Evolutionary conservation across 352 stramenopile genomes (phyloP).

Genomic region (Peronosclerospora sorghi): DNA sequence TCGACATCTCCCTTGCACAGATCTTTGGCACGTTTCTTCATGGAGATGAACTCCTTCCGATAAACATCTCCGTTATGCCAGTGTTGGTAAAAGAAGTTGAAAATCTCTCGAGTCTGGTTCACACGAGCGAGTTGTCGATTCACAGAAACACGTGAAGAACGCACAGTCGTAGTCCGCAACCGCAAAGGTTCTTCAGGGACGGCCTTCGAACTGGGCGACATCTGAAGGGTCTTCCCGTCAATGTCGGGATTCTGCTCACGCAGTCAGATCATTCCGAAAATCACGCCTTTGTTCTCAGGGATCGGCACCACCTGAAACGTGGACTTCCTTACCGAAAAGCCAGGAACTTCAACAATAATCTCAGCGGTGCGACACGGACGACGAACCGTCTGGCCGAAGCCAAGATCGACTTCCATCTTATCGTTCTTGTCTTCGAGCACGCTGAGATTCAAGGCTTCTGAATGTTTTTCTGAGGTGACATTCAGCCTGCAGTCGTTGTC

Average conservation of each 20-base stretch:
- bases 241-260: constrained; percentile 1
- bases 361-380: background rate
- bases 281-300: background rate
- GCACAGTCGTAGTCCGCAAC: background rate
- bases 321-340: background rate
- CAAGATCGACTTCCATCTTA: constrained; percentile 1
- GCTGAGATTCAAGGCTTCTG: background rate
- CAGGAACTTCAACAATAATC: constrained; percentile 1
- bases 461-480: background rate
- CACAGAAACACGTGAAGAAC: background rate
- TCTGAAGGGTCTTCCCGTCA: background rate
- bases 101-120: constrained; percentile 1
- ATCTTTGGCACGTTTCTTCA: background rate
- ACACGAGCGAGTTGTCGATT: background rate
- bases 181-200: background rate
- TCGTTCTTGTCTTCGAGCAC: background rate
- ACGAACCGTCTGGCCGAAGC: constrained; percentile 1
- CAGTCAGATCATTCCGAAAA: background rate
- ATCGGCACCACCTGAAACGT: background rate
- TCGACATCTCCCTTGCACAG: background rate
- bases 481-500: constrained; percentile 3
- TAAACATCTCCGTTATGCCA: background rate
- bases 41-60: background rate
- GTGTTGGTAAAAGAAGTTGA: constrained; percentile 1
- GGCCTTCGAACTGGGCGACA: background rate